Percentiles rank a stretch among this genome's conserved stretches.
phyloP scores from a whole-genome alignment of 352 stramenopile genomes.

The Pythium folliculosum region DNA sequence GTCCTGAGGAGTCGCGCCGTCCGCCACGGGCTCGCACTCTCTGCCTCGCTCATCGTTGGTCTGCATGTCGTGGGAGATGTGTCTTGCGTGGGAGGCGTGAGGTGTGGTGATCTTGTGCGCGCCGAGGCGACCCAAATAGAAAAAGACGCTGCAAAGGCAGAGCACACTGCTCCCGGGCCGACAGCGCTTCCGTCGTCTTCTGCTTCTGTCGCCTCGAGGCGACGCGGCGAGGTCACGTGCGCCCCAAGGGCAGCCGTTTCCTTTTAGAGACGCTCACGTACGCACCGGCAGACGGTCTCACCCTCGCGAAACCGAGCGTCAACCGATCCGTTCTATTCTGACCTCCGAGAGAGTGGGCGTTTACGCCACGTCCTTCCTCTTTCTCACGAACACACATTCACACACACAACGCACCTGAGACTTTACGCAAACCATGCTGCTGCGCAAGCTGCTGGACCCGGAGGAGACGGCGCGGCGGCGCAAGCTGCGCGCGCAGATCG shows the following conservation, averaged over 20 bases:
- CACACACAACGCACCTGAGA: too few relatives aligned
- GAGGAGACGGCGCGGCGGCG: slow-evolving; percentile 52
- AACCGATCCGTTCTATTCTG: background rate
- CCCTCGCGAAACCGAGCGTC: slow-evolving; percentile 15
- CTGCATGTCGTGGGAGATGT: background rate
- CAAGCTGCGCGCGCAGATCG: slow-evolving; percentile 50
- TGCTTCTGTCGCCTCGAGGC: background rate
- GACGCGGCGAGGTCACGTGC: background rate
- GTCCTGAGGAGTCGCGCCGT: background rate
- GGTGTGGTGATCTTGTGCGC: background rate
- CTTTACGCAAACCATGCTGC: slow-evolving; percentile 35
- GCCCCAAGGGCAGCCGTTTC: background rate
- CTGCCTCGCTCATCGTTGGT: slow-evolving; percentile 1
- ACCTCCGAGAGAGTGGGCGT: background rate
- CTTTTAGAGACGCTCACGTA: background rate
- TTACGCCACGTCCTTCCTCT: too few relatives aligned
- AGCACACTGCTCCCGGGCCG: background rate
- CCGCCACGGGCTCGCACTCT: background rate
- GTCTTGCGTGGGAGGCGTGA: too few relatives aligned
- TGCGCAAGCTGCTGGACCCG: slow-evolving; percentile 52
- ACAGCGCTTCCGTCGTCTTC: background rate
- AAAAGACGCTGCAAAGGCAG: background rate
- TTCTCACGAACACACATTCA: too few relatives aligned
- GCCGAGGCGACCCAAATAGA: background rate
- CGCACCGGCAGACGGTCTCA: too few relatives aligned